Evolutionary conservation across 148 eudicot species (phyloP).

Genomic region (Beta vulgaris): DNA sequence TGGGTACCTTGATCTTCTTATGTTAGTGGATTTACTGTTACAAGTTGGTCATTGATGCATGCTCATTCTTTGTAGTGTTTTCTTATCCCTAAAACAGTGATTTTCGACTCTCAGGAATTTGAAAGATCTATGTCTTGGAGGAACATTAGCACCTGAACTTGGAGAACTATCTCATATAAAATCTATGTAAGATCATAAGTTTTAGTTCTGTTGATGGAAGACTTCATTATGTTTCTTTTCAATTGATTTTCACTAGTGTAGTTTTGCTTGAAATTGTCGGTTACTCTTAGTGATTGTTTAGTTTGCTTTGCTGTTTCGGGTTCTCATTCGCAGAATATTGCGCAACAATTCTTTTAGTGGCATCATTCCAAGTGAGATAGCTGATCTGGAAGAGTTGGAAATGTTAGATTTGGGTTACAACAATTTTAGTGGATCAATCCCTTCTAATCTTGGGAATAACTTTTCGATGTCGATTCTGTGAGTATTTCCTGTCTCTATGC

Average conservation of each 20-base stretch:
- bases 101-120: conserved; percentile 39
- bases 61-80: not conserved
- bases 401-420: conserved; percentile 55
- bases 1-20: not conserved
- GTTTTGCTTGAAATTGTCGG: not conserved
- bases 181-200: conserved; percentile 42
- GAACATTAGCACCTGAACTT: conserved; percentile 51
- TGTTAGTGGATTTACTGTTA: not conserved
- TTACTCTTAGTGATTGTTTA: not conserved
- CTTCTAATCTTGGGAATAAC: conserved; percentile 41
- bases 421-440: conserved; percentile 44
- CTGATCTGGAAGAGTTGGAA: conserved; percentile 40
- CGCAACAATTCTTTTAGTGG: conserved; percentile 58
- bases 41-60: not conserved
- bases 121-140: conserved; percentile 52
- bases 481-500: conserved; percentile 18
- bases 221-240: not conserved
- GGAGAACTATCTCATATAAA: conserved; percentile 41
- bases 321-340: conserved; percentile 32
- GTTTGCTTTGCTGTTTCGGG: not conserved
- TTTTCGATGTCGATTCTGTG: conserved; percentile 50
- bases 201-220: not conserved
- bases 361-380: conserved; percentile 43
- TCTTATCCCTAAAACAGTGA: not conserved
- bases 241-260: not conserved